Base-by-base conservation (phyloP, 805 yeast species). In the Candida verbasci region DNA sequence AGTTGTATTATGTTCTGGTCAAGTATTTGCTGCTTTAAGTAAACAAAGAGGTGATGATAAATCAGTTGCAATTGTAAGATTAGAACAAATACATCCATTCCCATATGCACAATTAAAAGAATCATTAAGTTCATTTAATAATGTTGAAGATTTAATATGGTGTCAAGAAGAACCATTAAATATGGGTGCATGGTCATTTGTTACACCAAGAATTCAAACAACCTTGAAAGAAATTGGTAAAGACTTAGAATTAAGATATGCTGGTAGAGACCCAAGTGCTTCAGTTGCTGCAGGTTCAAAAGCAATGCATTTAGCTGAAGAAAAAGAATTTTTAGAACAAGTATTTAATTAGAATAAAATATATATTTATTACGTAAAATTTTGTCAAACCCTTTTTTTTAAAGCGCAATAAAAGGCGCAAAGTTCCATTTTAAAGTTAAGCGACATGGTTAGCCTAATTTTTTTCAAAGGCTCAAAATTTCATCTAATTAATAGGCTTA, bases 111-210 rank as follows among this genome's bases (percentile, higher is more conserved):
- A 86, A 71, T 68, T 93, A 53, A 82, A 86, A 58, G 97, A 91
- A 50, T 69, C 86, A 18, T 68, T 93, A 52, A 72, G 84, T 66
- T 60, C 79, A 32, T 93, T 83, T 73, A 87, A 94, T 55, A 80
- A 79, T 61, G 60, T 82, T 44, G 81, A 84, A 62, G 98, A 93
- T 61, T 69, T 93, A 49, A 94, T 89, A 32, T 93, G 89, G 91
- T 84, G 94, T 68, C 98, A 93, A 73, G 99, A 93, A 70, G 99
- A 93, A 75, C 97, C 97, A 53, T 74, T 93, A 68, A 93, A 93
- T 73, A 91, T 91, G 81, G 98, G 98, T 65, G 70, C 86, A 31
- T 88, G 83, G 84, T 56, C 82, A 17, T 87, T 57, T 56, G 91
- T 74, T 38, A 69, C 75, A 42, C 98, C 97, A 61, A 85, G 99